Base-by-base conservation (phyloP, 306 rosid genomes). In the Inga oerstediana region DNA sequence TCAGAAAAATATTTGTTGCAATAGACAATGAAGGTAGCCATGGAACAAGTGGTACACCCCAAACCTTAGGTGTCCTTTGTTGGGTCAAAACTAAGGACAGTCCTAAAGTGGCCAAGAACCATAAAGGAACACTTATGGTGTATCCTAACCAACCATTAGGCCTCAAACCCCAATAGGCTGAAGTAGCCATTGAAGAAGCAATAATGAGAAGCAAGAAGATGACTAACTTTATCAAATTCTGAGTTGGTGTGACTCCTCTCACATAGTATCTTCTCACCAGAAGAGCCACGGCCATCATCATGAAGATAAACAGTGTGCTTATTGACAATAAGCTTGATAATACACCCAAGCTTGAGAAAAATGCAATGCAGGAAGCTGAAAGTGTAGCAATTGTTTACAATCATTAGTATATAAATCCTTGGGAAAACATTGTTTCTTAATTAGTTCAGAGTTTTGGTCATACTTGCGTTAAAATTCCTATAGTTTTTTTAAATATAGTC, bases 21-120 rank as follows among this genome's bases (percentile, higher is more conserved):
- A 94, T 91, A 37, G 98, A 94, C 84, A 91, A 68, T 79, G 93
- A 90, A 30, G 98, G 98, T 24, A 94, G 44, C 97, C 98, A 92
- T 30, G 98, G 98, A 10, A 94, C 97, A 72, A 92, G 91, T 3
- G 97, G 98, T 59, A 94, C 98, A 0, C 92, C 98, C 98, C 97
- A 94, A 79, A 92, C 89, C 67, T 65, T 94, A 7, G 98, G 94
- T 22, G 52, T 72, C 82, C 94, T 91, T 83, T 91, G 92, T 75
- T 88, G 91, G 27, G 87, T 85, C 79, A 92, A 73, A 66, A 84
- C 77, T 19, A 89, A 7, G 20, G 91, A 80, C 75, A 94, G 85
- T 19, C 91, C 94, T 44, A 86, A 76, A 65, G 97, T 92, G 16
- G 88, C 85, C 74, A 92, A 81, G 83, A 94, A 91, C 98, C 97